Base-by-base conservation (phyloP, 805 yeast species). In the Vanderwaltozyma polyspora region DNA sequence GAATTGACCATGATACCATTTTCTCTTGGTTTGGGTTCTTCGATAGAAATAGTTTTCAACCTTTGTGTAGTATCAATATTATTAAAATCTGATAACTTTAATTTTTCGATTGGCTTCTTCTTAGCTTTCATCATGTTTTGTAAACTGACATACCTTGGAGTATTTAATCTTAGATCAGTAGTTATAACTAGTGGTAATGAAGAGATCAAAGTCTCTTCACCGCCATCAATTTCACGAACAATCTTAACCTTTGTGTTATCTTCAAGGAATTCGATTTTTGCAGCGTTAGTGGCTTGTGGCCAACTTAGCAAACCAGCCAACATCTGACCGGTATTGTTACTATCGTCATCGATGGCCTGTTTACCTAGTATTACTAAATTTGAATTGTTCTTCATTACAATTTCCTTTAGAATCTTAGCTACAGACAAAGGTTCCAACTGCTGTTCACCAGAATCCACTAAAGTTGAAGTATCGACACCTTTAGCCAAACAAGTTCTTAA, bases 41-140 rank as follows among this genome's bases (percentile, higher is more conserved):
- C 76, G 12, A 91, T 79, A 53, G 76, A 72, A 38, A 83, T 51
- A 3, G 76, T 66, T 53, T 82, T 76, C 40, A 87, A 61, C 49
- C 89, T 73, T 25, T 72, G 70, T 22, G 71, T 57, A 9, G 75
- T 53, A 29, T 78, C 81, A 4, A 47, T 32, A 23, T 80, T 68
- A n/a, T 78, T 81, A 40, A 83, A 71, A 47, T 82, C 93, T 13
- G 48, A 40, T 15, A 77, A 60, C 58, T 64, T 70, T 61, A 59
- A 73, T 57, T 52, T 74, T 67, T 76, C 84, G 56, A 87, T 67
- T 4, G 95, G 95, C 68, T 85, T 87, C 74, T 87, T 87, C 68
- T 91, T 91, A 36, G 97, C 97, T 68, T 91, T 91, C 97, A 91
- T 91, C 66, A 87, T 74, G 59, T 89, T 91, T 40, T 95, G 96